These are phyloP conservation scores for Pugionium cornutum DNA, from an alignment of 345 rosid species.

Conservation along the genomic window DNA sequence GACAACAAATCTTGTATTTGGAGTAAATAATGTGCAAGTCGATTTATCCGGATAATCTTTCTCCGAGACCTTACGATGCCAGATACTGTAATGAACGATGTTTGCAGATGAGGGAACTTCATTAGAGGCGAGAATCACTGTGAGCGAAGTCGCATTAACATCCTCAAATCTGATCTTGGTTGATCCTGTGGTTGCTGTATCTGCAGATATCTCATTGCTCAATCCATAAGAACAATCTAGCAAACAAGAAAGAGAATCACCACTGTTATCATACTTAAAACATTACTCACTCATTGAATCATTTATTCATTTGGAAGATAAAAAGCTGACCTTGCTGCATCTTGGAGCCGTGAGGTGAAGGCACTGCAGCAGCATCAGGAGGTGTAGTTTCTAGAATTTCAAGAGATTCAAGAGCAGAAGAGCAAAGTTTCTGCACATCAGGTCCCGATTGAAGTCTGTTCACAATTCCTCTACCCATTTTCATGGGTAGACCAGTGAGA, in stretches of 20 bases:
- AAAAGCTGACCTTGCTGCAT: constrained; percentile 32
- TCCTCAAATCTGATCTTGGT: constrained; percentile 66
- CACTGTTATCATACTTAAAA: constrained; percentile 12
- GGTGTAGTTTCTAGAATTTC: constrained; percentile 40
- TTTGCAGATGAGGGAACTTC: constrained; percentile 42
- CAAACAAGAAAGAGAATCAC: constrained; percentile 33
- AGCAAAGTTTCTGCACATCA: constrained; percentile 71
- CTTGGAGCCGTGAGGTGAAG: constrained; percentile 17
- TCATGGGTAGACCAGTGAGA: constrained; percentile 58
- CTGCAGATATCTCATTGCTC: constrained; percentile 42
- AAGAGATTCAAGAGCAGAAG: constrained; percentile 60
- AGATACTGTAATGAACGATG: constrained; percentile 57
- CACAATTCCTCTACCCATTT: constrained; percentile 77
- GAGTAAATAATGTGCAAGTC: constrained; percentile 63
- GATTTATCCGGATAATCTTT: constrained; percentile 60
- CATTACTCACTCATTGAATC: not conserved
- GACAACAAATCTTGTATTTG: constrained; percentile 62
- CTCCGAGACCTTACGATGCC: constrained; percentile 73
- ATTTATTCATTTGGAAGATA: not conserved
- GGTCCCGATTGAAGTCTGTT: constrained; percentile 74
- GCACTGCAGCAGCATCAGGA: constrained; percentile 16
- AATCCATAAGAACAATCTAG: constrained; percentile 35
- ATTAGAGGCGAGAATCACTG: constrained; percentile 56
- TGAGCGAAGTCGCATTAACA: constrained; percentile 58
- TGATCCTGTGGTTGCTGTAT: constrained; percentile 41